Evolutionary conservation across 768 basidiomycete genomes (phyloP).

Genomic region (Kwoniella bestiolae): DNA sequence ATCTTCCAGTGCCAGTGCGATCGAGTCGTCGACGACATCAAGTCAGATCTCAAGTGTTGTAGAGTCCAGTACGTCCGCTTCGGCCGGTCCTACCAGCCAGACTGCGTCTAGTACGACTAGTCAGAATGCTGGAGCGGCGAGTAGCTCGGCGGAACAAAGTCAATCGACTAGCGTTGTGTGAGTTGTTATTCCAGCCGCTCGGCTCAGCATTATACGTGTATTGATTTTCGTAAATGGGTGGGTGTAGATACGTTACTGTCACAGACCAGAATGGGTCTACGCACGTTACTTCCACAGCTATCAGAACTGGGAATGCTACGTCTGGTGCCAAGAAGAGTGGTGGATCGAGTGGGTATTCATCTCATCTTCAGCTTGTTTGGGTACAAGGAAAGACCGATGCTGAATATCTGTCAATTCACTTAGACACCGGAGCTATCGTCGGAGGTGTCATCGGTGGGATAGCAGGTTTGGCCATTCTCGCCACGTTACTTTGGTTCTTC

Average conservation of each 20-base stretch:
- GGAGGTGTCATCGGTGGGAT: slow-evolving; percentile 56
- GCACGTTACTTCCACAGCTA: slow-evolving; percentile 24
- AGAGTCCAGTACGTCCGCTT: slow-evolving; percentile 8
- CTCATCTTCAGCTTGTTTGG: neutral
- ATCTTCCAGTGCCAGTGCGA: slow-evolving; percentile 13
- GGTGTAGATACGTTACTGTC: slow-evolving; percentile 25
- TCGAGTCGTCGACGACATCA: slow-evolving; percentile 23
- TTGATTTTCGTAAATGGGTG: neutral
- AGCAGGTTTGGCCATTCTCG: slow-evolving; percentile 40
- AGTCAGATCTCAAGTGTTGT: slow-evolving; percentile 1
- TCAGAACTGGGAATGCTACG: slow-evolving; percentile 9
- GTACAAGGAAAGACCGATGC: no score
- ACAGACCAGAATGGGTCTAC: slow-evolving; percentile 29
- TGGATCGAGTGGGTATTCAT: slow-evolving; percentile 17
- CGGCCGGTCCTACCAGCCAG: slow-evolving; percentile 14
- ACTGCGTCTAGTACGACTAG: slow-evolving; percentile 11
- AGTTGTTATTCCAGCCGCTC: neutral
- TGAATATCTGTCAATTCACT: neutral
- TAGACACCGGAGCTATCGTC: slow-evolving; percentile 50
- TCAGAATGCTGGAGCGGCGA: slow-evolving; percentile 2
- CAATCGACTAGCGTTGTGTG: slow-evolving; percentile 27
- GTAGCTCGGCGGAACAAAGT: neutral
- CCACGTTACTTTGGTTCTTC: slow-evolving; percentile 48
- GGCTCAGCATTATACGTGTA: neutral
- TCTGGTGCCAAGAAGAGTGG: slow-evolving; percentile 6